Evolutionary conservation across 257 asterid genomes (phyloP), one percentile per base, ranked within the genome.

Genomic region (Oldenlandia corymbosa): DNA sequence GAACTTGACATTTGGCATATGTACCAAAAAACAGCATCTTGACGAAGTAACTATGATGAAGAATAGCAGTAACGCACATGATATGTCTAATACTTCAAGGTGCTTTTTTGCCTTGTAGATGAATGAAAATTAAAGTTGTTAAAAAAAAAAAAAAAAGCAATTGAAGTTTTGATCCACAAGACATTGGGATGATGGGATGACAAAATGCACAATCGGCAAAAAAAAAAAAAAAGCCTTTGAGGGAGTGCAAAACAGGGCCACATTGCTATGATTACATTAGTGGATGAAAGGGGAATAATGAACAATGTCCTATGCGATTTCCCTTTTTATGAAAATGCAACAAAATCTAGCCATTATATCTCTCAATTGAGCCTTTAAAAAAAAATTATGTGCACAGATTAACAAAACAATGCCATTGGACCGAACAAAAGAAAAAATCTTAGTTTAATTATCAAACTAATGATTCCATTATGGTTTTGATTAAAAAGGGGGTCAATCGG

Each of bases 351-450:
- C 26, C 64, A 67, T n/a, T n/a, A 62, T 54, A 13, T n/a, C 27
- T 56, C 21, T 68, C 31, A 68, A 67, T 63, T 54, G 30, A 65
- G 48, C 61, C 69, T 47, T 59, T 24, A 58, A 64, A 45, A 55
- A 69, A 63, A 75, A n/a, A n/a, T n/a, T n/a, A n/a, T n/a, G 74
- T 66, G 78, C 85, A 82, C 76, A 76, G 81, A 84, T 72, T 76
- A 76, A 70, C 67, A 66, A 24, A 73, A 60, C 73, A 58, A 31
- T 41, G 32, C 45, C 10, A 69, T 52, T 66, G 65, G 68, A 71
- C 71, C 61, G 32, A 45, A 17, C 10, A 20, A 5, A 45, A 68
- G 66, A 34, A 55, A 42, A 70, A 67, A 79, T 75, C 73, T 65
- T 65, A 42, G 67, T 34, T 56, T 70, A 62, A 80, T 82, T 46